Evolutionary conservation across 23 red algal genomes (phyloP), one percentile per base, ranked within the genome.

Genomic region (Gracilaria gracilis): DNA sequence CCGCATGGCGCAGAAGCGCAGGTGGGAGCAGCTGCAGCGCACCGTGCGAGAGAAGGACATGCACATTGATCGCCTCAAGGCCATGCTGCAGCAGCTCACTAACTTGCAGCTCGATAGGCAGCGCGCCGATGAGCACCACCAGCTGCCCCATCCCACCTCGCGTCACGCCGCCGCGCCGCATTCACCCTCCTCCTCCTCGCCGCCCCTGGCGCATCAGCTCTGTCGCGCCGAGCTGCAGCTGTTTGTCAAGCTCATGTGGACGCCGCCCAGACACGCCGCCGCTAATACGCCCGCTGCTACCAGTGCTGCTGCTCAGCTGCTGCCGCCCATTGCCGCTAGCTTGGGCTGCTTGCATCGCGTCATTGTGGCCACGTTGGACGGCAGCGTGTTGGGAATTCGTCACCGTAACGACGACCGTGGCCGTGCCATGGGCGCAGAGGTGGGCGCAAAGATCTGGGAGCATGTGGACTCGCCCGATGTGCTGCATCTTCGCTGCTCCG

Each of bases 1-100:
- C 83, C 92, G 92, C 35, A 83, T 88, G 47, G 84, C 83, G 28
- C 92, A 94, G 77, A 94, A 94, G 92, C 40, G 79, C 11, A 55
- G 92, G 23, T 94, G 92, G 92, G 49, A 57, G 40, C 48, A 88
- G 75, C 28, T 94, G 51, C 64, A 82, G 25, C 72, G 62, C 78
- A 88, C 73, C 37, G 75, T 94, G 37, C 55, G 33, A 17, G 57
- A 47, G 17, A 94, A 94, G 92, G 83, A 94, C 20, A 42, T 5
- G 20, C 67, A 87, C 32, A 88, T 94, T 34, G 67, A 69, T 0
- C 37, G 53, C 33, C 65, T 87, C 39, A 88, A 94, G 83, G 44
- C 33, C 29, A 76, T 92, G 89, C 64, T 92, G 34, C 89, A 92
- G 65, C 64, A 92, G 33, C 23, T 92, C 0, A 92, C 89, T 23